Percentiles rank a stretch among this genome's conserved stretches.
These are phyloP conservation scores for Acidiella bohemica DNA, from an alignment of 495 filamentous ascomycete species.

Conservation along the genomic window DNA sequence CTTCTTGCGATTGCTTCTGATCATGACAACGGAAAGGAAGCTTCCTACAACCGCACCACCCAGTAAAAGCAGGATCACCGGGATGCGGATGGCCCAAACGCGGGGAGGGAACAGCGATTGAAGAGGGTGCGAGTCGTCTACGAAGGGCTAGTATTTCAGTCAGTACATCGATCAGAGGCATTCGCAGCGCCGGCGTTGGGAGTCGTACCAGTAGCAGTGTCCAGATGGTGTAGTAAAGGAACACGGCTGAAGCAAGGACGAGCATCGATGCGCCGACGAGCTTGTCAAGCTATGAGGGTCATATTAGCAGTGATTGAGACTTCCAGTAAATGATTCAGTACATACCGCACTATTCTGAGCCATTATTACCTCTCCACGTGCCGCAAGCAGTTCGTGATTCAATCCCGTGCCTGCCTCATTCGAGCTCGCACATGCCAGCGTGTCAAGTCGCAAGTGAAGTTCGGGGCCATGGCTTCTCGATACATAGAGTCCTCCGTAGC, in stretches of 20 bases:
- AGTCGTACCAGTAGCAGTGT: constrained; percentile 78
- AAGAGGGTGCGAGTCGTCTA: constrained; percentile 81
- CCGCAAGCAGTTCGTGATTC: too few relatives aligned
- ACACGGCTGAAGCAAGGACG: constrained; percentile 83
- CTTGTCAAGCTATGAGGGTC: constrained; percentile 69
- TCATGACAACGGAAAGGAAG: constrained; percentile 96
- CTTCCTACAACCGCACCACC: constrained; percentile 89
- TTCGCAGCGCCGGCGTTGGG: background rate
- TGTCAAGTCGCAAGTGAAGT: too few relatives aligned
- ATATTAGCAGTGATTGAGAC: constrained; percentile 9
- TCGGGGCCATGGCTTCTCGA: too few relatives aligned
- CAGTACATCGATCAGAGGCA: constrained; percentile 6
- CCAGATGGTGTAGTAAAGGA: constrained; percentile 98
- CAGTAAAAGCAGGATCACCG: constrained; percentile 86
- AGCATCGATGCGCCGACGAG: constrained; percentile 96
- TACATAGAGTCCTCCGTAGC: too few relatives aligned
- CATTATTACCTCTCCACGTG: background rate
- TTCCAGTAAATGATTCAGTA: background rate
- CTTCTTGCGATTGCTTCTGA: constrained; percentile 95
- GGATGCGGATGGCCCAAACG: constrained; percentile 97
- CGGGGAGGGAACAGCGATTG: constrained; percentile 93
- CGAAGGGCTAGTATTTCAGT: constrained; percentile 62
- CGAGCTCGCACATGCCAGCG: too few relatives aligned
- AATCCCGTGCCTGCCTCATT: too few relatives aligned
- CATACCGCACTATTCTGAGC: constrained; percentile 4